These are phyloP conservation scores for Colletotrichum sp. DNA, from an alignment of 2,329 filamentous ascomycete genomes.

Conservation along the genomic window DNA sequence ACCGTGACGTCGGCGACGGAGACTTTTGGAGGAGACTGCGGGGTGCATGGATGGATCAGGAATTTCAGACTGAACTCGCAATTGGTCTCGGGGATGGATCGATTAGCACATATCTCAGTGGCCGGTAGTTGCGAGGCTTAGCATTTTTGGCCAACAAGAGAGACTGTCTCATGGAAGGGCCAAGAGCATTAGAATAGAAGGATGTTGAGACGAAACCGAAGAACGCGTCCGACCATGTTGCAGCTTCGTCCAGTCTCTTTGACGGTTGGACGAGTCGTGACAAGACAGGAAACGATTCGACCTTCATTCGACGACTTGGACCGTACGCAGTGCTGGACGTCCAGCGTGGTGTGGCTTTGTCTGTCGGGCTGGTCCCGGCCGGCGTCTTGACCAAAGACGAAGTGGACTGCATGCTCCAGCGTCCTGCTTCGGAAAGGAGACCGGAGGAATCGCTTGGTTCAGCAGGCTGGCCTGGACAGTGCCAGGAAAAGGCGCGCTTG, in stretches of 20 bases:
- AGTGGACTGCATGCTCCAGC: not conserved
- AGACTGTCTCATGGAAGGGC: constrained; percentile 4
- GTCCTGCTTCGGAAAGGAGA: not conserved
- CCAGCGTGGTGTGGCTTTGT: not conserved
- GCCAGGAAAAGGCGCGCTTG: not conserved
- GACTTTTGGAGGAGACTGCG: constrained; percentile 9
- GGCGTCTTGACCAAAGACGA: not conserved
- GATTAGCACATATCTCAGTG: not conserved
- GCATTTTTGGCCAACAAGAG: not conserved
- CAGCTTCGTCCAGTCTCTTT: constrained; percentile 15
- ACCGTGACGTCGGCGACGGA: constrained; percentile 10
- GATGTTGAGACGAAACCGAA: constrained; percentile 17
- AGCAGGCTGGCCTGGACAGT: not conserved
- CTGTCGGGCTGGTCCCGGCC: not conserved
- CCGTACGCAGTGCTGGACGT: not conserved
- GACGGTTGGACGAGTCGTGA: not conserved
- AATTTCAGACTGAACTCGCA: not conserved
- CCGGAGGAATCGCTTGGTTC: not conserved
- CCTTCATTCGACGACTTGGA: not conserved
- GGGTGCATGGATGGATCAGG: constrained; percentile 16
- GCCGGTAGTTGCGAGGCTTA: not conserved
- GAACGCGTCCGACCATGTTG: constrained; percentile 19
- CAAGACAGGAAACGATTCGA: constrained; percentile 5
- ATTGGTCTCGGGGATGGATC: not conserved
- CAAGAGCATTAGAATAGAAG: not conserved